Percentiles rank a stretch among this genome's conserved stretches.
phyloP scores from a whole-genome alignment of 768 basidiomycete species.

The Kwoniella newhampshirensis region DNA sequence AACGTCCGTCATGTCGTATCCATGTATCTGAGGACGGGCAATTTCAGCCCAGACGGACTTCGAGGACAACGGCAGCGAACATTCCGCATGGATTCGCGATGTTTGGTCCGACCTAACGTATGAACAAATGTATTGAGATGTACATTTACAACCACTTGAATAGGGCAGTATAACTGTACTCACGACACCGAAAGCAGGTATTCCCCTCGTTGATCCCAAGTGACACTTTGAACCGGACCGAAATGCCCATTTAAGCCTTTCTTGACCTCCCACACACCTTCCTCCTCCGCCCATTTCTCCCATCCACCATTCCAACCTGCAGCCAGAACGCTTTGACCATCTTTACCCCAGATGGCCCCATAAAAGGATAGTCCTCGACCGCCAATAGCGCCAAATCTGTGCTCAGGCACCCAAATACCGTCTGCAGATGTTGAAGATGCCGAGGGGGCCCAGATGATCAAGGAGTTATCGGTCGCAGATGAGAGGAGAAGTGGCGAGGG shows the following conservation, averaged over 20 bases:
- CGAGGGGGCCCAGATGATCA: slow-evolving; percentile 91
- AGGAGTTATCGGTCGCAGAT: slow-evolving; percentile 88
- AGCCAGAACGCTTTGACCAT: slow-evolving; percentile 67
- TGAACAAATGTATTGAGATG: too few species aligned
- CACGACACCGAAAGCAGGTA: slow-evolving; percentile 85
- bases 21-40: slow-evolving; percentile 90
- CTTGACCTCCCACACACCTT: slow-evolving; percentile 66
- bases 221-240: slow-evolving; percentile 72
- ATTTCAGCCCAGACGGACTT: slow-evolving; percentile 61
- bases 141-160: too few species aligned
- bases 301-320: slow-evolving; percentile 96
- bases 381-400: slow-evolving; percentile 93
- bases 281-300: slow-evolving; percentile 72
- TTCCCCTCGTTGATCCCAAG: slow-evolving; percentile 83
- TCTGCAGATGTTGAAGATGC: slow-evolving; percentile 43
- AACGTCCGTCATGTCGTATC: slow-evolving; percentile 83
- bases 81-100: slow-evolving; percentile 77
- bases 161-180: too few species aligned
- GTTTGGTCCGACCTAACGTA: slow-evolving; percentile 80
- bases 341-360: slow-evolving; percentile 75
- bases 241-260: slow-evolving; percentile 84
- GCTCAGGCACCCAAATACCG: slow-evolving; percentile 81
- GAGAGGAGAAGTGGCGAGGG: slow-evolving; percentile 65
- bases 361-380: slow-evolving; percentile 84
- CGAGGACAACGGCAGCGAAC: slow-evolving; percentile 24